phyloP scores from a whole-genome alignment of 495 filamentous ascomycete species.

The Hypomontagnella monticulosa region DNA sequence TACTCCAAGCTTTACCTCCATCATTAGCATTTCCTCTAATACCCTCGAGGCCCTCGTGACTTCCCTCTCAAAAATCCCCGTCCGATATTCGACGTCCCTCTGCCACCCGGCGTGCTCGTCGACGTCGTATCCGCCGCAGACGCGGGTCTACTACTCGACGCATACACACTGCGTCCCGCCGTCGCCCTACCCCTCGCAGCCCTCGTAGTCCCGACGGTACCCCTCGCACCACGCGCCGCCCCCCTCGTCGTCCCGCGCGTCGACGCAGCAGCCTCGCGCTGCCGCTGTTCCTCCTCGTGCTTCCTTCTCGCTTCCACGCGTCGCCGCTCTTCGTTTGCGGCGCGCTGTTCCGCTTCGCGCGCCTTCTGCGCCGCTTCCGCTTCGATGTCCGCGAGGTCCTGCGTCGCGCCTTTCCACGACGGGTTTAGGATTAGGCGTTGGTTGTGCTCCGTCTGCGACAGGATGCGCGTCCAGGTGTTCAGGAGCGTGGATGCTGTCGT shows the following conservation, averaged over 20 bases:
- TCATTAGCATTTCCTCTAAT: constrained; percentile 28
- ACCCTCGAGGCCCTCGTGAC: constrained; percentile 43
- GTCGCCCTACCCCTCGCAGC: constrained; percentile 6
- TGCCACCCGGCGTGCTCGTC: constrained; percentile 44
- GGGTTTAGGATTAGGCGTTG: constrained; percentile 90
- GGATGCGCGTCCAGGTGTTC: constrained; percentile 93
- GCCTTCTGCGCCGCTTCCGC: constrained; percentile 74
- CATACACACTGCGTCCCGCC: constrained; percentile 13
- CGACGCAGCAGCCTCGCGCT: constrained; percentile 56
- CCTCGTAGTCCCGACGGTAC: constrained; percentile 30
- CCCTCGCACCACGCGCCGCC: constrained; percentile 39
- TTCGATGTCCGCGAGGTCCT: constrained; percentile 85
- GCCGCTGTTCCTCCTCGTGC: constrained; percentile 78
- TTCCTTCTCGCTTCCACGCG: constrained; percentile 73
- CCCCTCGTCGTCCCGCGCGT: constrained; percentile 30
- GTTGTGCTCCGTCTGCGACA: constrained; percentile 97
- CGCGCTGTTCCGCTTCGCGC: constrained; percentile 78
- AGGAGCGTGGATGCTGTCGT: constrained; percentile 90
- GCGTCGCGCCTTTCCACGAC: constrained; percentile 85
- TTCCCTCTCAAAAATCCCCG: constrained; percentile 49
- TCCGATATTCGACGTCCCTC: constrained; percentile 54
- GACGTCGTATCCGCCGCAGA: constrained; percentile 43
- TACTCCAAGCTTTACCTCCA: constrained; percentile 35
- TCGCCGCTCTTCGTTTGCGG: constrained; percentile 76
- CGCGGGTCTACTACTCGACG: constrained; percentile 20